Percentiles rank a stretch among this genome's conserved stretches.
These are phyloP conservation scores for Parachaetomium inaequale DNA, from an alignment of 495 filamentous ascomycete species.

Conservation along the genomic window DNA sequence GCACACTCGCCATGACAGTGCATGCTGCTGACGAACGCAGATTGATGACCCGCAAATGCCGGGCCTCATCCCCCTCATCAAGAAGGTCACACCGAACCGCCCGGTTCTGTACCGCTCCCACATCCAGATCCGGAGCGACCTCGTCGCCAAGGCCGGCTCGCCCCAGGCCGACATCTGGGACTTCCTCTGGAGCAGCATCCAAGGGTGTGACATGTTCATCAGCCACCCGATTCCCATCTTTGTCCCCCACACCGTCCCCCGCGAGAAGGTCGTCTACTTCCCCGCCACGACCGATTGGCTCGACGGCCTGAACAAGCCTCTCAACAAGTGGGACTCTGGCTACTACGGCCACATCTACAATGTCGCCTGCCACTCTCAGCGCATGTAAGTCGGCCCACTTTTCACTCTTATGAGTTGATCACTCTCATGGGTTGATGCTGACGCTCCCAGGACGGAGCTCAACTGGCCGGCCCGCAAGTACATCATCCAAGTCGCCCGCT, in stretches of 20 bases:
- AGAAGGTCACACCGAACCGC: conserved; percentile 63
- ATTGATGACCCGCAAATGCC: conserved; percentile 91
- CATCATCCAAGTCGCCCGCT: conserved; percentile 78
- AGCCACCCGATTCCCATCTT: conserved; percentile 77
- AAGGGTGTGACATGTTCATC: conserved; percentile 74
- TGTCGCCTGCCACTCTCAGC: conserved; percentile 54
- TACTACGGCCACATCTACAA: conserved; percentile 80
- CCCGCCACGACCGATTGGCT: conserved; percentile 88
- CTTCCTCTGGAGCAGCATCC: conserved; percentile 70
- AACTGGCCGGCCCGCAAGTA: conserved; percentile 70
- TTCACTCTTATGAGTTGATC: rapidly evolving
- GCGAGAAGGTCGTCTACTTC: conserved; percentile 68
- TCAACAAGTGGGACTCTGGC: conserved; percentile 68
- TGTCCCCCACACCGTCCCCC: conserved; percentile 66
- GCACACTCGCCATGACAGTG: conserved; percentile 1
- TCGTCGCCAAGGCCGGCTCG: conserved; percentile 56
- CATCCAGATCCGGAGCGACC: conserved; percentile 78
- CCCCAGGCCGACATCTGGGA: conserved; percentile 75
- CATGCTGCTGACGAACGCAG: conserved; percentile 32
- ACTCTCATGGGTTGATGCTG: background rate
- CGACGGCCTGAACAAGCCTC: conserved; percentile 79
- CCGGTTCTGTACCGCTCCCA: conserved; percentile 80
- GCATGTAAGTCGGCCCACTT: conserved; percentile 44
- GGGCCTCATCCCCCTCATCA: conserved; percentile 72
- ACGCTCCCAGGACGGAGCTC: conserved; percentile 54